phyloP scores from a whole-genome alignment of 1,139 yeast genomes.

The Candida gigantensis region DNA sequence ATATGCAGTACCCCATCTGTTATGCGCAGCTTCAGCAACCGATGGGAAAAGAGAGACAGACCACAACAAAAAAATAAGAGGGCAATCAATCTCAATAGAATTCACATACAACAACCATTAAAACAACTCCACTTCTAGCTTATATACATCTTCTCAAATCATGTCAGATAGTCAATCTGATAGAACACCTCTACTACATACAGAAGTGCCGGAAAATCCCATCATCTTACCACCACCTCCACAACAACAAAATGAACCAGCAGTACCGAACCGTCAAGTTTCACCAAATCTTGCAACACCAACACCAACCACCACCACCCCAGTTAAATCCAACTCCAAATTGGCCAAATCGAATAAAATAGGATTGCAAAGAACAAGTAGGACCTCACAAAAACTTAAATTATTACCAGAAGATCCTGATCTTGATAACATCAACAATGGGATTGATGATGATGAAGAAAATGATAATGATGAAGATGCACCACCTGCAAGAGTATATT shows the following conservation, averaged over 20 bases:
- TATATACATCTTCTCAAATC: background rate
- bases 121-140: background rate
- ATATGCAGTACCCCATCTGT: background rate
- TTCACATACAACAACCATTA: background rate
- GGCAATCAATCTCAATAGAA: background rate
- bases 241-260: slow-evolving; percentile 1
- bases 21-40: too few relatives aligned
- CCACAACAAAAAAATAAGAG: background rate
- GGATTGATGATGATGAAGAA: slow-evolving; percentile 25
- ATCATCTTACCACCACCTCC: slow-evolving; percentile 14
- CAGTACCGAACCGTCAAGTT: slow-evolving; percentile 2
- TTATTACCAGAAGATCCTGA: slow-evolving; percentile 75
- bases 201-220: slow-evolving; percentile 33
- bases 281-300: slow-evolving; percentile 5
- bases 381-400: slow-evolving; percentile 84
- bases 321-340: slow-evolving; percentile 23
- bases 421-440: slow-evolving; percentile 9
- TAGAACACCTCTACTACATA: slow-evolving; percentile 25
- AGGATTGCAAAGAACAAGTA: slow-evolving; percentile 86
- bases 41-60: too few relatives aligned
- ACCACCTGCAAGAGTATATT: slow-evolving; percentile 51
- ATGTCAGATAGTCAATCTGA: slow-evolving; percentile 10
- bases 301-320: slow-evolving; percentile 3
- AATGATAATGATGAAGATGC: slow-evolving; percentile 31
- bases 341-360: slow-evolving; percentile 45